These are phyloP conservation scores for Xerocomus alliaceus DNA, from an alignment of 1,284 basidiomycete genomes.

Conservation along the genomic window DNA sequence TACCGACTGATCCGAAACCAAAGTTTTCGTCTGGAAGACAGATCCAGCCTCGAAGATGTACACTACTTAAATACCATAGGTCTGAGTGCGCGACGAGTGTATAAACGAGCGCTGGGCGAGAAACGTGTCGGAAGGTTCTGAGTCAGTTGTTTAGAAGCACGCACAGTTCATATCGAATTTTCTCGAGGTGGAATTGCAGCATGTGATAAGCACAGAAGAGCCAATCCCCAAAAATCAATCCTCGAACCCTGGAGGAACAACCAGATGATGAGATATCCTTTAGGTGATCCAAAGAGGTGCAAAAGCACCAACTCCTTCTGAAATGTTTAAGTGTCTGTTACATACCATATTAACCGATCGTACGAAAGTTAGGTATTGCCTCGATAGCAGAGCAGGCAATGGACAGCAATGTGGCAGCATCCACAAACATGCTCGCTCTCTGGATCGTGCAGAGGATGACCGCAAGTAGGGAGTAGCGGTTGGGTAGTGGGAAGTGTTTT, in stretches of 20 bases:
- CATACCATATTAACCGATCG: too few species aligned
- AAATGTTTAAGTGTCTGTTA: too few species aligned
- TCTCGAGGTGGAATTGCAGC: not conserved
- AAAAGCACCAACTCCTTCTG: not conserved
- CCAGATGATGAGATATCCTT: not conserved
- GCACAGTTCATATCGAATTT: not conserved
- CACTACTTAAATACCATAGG: not conserved
- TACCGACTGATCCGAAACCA: not conserved
- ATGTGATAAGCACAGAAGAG: not conserved
- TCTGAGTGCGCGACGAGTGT: not conserved
- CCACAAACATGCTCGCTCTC: not conserved
- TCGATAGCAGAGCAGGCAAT: too few species aligned
- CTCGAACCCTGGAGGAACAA: not conserved
- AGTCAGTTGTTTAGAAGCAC: too few species aligned
- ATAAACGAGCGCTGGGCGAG: not conserved
- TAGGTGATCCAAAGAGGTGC: not conserved
- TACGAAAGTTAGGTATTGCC: too few species aligned
- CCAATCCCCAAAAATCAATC: not conserved
- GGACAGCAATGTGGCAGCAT: conserved; percentile 1
- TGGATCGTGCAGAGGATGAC: not conserved
- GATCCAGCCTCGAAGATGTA: not conserved
- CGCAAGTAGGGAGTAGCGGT: not conserved
- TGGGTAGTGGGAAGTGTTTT: not conserved
- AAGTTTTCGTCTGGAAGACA: not conserved
- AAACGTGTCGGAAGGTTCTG: too few species aligned